Conservation (phyloP, 345 rosid species). For the Geranium brycei region DNA sequence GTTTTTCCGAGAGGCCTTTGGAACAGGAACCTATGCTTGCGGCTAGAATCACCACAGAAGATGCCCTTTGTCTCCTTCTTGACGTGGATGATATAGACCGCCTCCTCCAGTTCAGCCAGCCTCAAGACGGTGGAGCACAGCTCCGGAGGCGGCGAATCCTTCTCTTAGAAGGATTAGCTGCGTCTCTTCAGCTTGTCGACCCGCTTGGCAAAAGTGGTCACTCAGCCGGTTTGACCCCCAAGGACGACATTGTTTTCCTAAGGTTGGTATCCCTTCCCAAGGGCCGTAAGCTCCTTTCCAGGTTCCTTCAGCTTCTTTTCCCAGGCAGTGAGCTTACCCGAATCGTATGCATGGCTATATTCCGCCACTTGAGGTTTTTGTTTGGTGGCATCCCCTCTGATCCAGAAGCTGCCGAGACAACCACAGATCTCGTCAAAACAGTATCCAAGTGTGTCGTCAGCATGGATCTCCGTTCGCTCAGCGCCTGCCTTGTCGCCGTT, state of each 20-base stretch:
- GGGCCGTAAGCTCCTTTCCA: conserved; percentile 59
- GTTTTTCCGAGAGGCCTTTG: conserved; percentile 55
- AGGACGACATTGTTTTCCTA: conserved; percentile 72
- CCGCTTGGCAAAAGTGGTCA: conserved; percentile 63
- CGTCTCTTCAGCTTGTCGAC: conserved; percentile 84
- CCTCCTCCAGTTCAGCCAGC: conserved; percentile 48
- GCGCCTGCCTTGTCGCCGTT: conserved; percentile 92
- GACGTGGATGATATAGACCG: conserved; percentile 88
- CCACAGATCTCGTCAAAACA: conserved; percentile 42
- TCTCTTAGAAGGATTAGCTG: conserved; percentile 71
- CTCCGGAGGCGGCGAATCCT: conserved; percentile 60
- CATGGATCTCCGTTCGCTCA: conserved; percentile 79
- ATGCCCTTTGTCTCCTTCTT: conserved; percentile 52
- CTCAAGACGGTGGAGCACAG: conserved; percentile 76
- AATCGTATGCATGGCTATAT: conserved; percentile 79
- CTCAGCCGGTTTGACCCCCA: conserved; percentile 22
- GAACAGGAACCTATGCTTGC: conserved; percentile 97
- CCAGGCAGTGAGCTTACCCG: conserved; percentile 83
- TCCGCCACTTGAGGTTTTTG: conserved; percentile 81
- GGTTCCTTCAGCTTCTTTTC: conserved; percentile 58
- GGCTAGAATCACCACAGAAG: conserved; percentile 86
- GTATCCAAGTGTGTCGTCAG: conserved; percentile 52
- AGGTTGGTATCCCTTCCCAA: conserved; percentile 70
- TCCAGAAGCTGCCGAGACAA: conserved; percentile 51
- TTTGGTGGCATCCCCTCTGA: conserved; percentile 75